Base-by-base conservation (phyloP, 2,329 filamentous ascomycete genomes). In the Aureobasidium sp. region DNA sequence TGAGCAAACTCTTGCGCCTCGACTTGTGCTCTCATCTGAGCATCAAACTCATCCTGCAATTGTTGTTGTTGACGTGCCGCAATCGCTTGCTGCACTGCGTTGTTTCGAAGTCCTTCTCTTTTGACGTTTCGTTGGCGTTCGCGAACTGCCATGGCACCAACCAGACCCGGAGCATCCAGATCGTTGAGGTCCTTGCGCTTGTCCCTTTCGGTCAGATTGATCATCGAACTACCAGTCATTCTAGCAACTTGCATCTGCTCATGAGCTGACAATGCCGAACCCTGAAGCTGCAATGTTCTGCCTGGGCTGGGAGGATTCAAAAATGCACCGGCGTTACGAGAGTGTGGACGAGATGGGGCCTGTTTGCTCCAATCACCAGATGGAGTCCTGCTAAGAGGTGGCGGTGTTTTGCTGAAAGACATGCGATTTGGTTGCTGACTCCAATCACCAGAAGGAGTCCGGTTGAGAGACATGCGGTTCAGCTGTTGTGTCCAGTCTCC, bases 241-340 rank as follows among this genome's bases (percentile, higher is more conserved):
- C 88, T 84, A 10, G 91, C 89, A n/a, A 95, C 82, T 66, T 95
- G 87, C 73, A 95, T 90, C 71, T 95, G 91, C 72, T 96, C 91
- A 17, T 88, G 84, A 19, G 91, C 91, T 21, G 89, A 91, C n/a
- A 96, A 78, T 61, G 86, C 82, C 0, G 77, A 74, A 9, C 81
- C 79, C 25, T 81, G 74, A 51, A 77, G 77, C 27, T 74, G 62
- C 21, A 65, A 29, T n/a, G 60, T 37, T 37, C 51, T 61, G 61
- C 51, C 62, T 0, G 63, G 59, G 49, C 64, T 62, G 71, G 33
- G 62, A 46, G 69, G 70, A 49, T 76, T 74, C 31, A 87, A 72
- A 60, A 81, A 69, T 4, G 73, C 71, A 42, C 76, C 78, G 10
- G 85, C 79, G 11, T 83, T 82, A 46, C 84, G 81, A 13, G 87